Conservation (phyloP, 441 rosid species). For the Erodium moschatum region DNA sequence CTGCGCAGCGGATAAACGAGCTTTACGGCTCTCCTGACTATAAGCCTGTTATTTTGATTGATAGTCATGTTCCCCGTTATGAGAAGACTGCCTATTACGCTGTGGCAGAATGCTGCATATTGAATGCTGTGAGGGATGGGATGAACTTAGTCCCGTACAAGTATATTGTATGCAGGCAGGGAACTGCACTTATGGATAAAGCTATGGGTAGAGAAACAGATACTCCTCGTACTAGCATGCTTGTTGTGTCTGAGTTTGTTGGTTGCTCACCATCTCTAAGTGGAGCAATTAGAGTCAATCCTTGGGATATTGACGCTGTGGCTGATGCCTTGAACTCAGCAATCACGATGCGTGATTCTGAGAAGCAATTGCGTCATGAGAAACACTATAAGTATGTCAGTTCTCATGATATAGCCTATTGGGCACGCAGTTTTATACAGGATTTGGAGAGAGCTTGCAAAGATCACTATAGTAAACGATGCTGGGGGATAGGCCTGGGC, state of each 20-base stretch:
- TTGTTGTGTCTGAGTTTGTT: constrained; percentile 82
- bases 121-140: constrained; percentile 89
- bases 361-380: constrained; percentile 77
- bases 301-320: constrained; percentile 82
- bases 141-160: constrained; percentile 84
- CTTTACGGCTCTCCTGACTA: constrained; percentile 54
- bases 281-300: constrained; percentile 86
- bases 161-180: constrained; percentile 77
- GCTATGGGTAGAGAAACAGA: constrained; percentile 36
- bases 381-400: constrained; percentile 74
- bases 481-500: constrained; percentile 85
- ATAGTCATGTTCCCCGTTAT: constrained; percentile 62
- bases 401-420: constrained; percentile 70
- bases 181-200: constrained; percentile 51
- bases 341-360: constrained; percentile 50
- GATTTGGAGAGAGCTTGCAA: constrained; percentile 74
- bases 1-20: constrained; percentile 62
- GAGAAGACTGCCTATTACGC: constrained; percentile 86
- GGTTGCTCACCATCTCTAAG: constrained; percentile 30
- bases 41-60: constrained; percentile 68
- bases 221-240: constrained; percentile 68
- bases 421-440: constrained; percentile 65
- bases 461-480: constrained; percentile 69
- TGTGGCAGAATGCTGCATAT: constrained; percentile 74
- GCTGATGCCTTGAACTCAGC: constrained; percentile 65